Base-by-base conservation (phyloP, 805 yeast genomes). In the Scheffersomyces amazonensis region DNA sequence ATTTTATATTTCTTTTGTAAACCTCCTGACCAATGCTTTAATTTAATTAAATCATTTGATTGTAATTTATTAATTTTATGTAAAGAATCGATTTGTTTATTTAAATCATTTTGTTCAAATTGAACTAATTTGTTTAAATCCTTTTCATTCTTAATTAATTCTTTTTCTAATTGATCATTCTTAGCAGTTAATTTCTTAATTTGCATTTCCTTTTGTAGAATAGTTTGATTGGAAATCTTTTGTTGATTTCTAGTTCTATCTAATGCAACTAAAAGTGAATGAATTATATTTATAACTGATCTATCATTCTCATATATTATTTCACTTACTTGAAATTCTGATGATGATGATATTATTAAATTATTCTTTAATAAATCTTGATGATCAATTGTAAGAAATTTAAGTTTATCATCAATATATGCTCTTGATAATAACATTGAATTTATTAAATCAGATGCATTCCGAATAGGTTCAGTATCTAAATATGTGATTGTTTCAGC, bases 391-490 rank as follows among this genome's bases (percentile, higher is more conserved):
- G 64, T 49, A 31, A 54, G 50, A 47, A 69, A 67, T 31, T 55
- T 44, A 15, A 69, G 48, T 18, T 58, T 54, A 5, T 53, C 46
- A 20, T 53, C 54, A 11, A 60, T 56, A 38, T 64, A 67, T 3
- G 71, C 71, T 36, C 67, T 59, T 28, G 67, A 49, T 1, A 52
- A 29, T 17, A 69, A 55, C 21, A 57, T 58, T 3, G 62, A 48
- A 41, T 69, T 69, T 31, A 69, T 47, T 9, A 63, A 46, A 9
- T 62, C 60, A 3, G 73, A 57, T 4, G 72, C 73, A 44, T 57
- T 62, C 15, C 43, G 43, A 16, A 68, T 57, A 16, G 67, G 54
- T 28, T 62, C 67, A 36, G 50, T 52, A 42, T 63, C 64, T 16
- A 59, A 47, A 8, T 22, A 34, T 16, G 30, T 11, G n/a, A 5